These are phyloP conservation scores for Colletotrichum sp. DNA, from an alignment of 2,329 filamentous ascomycete genomes.

Conservation along the genomic window DNA sequence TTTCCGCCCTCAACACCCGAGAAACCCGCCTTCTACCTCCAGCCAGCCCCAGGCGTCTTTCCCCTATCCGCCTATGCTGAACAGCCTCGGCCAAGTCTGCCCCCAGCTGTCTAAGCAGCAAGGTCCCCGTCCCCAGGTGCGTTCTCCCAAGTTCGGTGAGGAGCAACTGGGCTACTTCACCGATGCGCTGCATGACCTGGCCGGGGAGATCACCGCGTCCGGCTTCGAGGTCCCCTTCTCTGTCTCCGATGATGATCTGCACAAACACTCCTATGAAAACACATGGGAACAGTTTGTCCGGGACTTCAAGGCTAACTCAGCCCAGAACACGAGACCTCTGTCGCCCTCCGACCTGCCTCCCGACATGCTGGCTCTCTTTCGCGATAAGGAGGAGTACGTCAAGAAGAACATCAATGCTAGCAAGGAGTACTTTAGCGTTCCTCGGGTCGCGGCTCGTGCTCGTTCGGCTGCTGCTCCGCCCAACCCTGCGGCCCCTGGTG, in stretches of 20 bases:
- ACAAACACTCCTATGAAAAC: background rate
- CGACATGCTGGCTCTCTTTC: background rate
- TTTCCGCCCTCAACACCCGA: background rate
- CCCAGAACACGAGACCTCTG: background rate
- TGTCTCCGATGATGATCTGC: background rate
- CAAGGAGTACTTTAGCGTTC: background rate
- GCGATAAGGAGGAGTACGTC: background rate
- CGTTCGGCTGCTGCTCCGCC: fast-evolving
- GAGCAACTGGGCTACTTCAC: background rate
- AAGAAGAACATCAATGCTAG: background rate
- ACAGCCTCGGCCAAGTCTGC: background rate
- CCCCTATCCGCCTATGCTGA: background rate
- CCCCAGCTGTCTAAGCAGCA: background rate
- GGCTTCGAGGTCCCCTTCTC: background rate
- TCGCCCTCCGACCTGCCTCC: background rate
- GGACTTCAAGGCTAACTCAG: background rate
- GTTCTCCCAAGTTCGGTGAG: background rate
- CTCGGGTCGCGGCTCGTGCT: background rate
- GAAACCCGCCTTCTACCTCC: background rate
- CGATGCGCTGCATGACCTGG: background rate
- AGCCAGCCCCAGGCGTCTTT: fast-evolving
- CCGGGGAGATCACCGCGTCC: background rate
- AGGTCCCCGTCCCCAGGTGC: fast-evolving
- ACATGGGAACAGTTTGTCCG: background rate
- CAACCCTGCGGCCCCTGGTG: no score